Conservation (phyloP, 2,329 filamentous ascomycete species). For the Hypoxylon sp. region DNA sequence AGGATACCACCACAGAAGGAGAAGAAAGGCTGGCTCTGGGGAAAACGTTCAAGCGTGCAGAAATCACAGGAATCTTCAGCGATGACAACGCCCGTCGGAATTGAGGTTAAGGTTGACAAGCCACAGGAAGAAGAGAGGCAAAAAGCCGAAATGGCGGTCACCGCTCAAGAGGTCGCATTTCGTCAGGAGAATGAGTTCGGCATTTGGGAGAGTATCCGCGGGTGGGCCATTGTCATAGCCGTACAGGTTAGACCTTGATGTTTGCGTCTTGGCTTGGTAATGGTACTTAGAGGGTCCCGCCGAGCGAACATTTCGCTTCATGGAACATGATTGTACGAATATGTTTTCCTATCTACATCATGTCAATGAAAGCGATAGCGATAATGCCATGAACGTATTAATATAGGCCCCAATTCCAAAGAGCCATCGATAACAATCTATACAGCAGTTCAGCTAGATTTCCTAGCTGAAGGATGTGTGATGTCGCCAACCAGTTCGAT, state of each 20-base stretch:
- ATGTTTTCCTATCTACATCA: not conserved
- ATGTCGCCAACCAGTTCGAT: not conserved
- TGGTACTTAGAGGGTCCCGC: not conserved
- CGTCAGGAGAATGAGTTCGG: conserved; percentile 67
- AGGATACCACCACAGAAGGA: conserved; percentile 51
- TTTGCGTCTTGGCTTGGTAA: not conserved
- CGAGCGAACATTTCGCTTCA: not conserved
- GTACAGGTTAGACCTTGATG: conserved; percentile 52
- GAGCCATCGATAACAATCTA: too few relatives aligned
- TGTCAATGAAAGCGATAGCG: not conserved
- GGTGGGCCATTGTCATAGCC: conserved; percentile 65
- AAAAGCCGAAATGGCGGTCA: conserved; percentile 58
- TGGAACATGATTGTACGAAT: not conserved
- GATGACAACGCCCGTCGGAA: conserved; percentile 6
- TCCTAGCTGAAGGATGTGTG: not conserved
- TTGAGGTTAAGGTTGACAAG: conserved; percentile 8
- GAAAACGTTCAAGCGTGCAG: conserved; percentile 25
- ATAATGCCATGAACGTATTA: not conserved
- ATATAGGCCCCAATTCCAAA: too few relatives aligned
- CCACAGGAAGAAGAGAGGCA: conserved; percentile 37
- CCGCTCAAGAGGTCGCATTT: conserved; percentile 65
- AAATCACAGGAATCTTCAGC: conserved; percentile 14
- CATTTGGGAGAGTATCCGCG: conserved; percentile 65
- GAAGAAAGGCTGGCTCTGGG: conserved; percentile 56
- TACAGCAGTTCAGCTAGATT: not conserved